Evolutionary conservation across 163 green algal genomes (phyloP), one percentile per base, ranked within the genome.

Genomic region (Dunaliella salina): DNA sequence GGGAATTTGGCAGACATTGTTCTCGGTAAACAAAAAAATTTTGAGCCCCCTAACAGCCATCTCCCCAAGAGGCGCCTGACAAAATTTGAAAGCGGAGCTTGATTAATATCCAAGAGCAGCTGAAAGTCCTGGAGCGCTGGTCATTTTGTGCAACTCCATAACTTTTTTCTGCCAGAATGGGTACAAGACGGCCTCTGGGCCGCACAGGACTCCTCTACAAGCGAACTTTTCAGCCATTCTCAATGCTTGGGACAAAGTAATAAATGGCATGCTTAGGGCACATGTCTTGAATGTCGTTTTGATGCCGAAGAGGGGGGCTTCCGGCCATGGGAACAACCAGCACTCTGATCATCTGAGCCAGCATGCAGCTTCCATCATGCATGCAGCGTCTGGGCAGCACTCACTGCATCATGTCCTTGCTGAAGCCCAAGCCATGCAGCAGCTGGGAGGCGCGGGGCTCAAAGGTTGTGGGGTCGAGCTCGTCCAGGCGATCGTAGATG

Each of bases 401-500:
- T 71, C 67, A 69, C 63, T 63, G 88, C 91, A 94, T 93, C 94
- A 97, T 97, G 33, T 89, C 80, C 71, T 93, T 91, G 82, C 50
- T 88, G 88, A 98, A 97, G 83, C 95, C 95, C 67, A 98, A 90
- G 12, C 95, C 94, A 84, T 95, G 91, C 82, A 98, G 89, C 83
- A 95, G 90, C 89, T 93, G 88, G 24, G 89, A 88, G 0, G 93
- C 93, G 24, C 92, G 86, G n/a, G 75, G 85, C 88, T 96, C 93
- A 87, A 95, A 94, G 32, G 88, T 94, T 86, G 87, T 85, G 67
- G 90, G 91, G 87, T 95, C 93, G 81, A 95, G 87, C 87, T 94
- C 92, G 29, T 94, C 92, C 33, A 96, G 87, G 12, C 92, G 87
- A 57, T 95, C 91, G 82, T 93, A 94, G 30, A 85, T 80, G 11